Percentiles rank a stretch among this genome's conserved stretches.
Conservation (phyloP, 192 early-diverging fungal species). For the Chytriomyces hyalinus region DNA sequence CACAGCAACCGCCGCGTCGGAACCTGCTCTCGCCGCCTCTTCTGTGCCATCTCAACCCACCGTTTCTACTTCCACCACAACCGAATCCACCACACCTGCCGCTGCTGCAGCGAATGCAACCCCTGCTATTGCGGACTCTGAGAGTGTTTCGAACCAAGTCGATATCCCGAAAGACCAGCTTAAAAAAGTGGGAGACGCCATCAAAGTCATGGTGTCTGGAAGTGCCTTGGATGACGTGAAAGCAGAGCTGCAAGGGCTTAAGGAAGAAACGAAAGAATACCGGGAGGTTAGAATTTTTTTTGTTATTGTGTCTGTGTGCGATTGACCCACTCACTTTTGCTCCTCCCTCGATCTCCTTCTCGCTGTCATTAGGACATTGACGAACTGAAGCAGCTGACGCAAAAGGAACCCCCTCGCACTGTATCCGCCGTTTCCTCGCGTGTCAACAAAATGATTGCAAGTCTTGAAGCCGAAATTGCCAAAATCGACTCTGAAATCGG, state of each 20-base stretch:
- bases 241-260: constrained; percentile 45
- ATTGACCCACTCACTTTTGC: constrained; percentile 9
- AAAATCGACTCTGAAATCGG: constrained; percentile 70
- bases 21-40: constrained; percentile 13
- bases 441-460: constrained; percentile 81
- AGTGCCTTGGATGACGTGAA: constrained; percentile 57
- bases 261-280: constrained; percentile 57
- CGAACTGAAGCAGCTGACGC: constrained; percentile 57
- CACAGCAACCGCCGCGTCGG: constrained; percentile 29
- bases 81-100: constrained; percentile 6
- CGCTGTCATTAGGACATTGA: constrained; percentile 48
- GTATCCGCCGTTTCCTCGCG: constrained; percentile 64
- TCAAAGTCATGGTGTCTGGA: constrained; percentile 53
- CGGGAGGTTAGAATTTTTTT: constrained; percentile 42
- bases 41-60: background rate
- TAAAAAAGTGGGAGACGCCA: constrained; percentile 50
- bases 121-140: background rate
- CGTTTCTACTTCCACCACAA: constrained; percentile 15
- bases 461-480: constrained; percentile 73
- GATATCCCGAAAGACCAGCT: constrained; percentile 49
- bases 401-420: constrained; percentile 61
- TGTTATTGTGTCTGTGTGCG: background rate
- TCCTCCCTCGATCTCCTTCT: constrained; percentile 16
- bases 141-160: constrained; percentile 28
- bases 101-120: background rate